These are phyloP conservation scores for Blastocladiella britannica DNA, from an alignment of 192 early-diverging fungal species.

Conservation along the genomic window DNA sequence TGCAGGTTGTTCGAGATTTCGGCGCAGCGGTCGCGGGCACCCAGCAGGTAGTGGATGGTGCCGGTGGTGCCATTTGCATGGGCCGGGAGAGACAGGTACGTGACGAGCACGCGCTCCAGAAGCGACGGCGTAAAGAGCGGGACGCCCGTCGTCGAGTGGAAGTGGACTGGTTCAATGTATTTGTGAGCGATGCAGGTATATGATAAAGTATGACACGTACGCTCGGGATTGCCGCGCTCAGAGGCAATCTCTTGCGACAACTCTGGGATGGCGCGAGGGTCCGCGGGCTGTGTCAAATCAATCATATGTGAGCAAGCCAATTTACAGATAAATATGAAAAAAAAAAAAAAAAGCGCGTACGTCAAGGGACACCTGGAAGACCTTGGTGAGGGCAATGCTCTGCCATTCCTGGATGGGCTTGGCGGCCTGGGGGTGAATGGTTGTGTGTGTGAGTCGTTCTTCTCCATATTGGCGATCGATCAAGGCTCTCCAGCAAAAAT, in stretches of 20 bases:
- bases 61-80: constrained; percentile 18
- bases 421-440: too few species aligned
- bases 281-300: neutral
- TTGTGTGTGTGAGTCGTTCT: too few species aligned
- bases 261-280: neutral
- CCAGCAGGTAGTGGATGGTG: constrained; percentile 40
- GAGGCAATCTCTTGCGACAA: constrained; percentile 7
- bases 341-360: constrained; percentile 15
- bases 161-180: constrained; percentile 14
- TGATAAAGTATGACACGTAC: constrained; percentile 6
- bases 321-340: constrained; percentile 1
- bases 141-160: constrained; percentile 9
- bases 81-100: constrained; percentile 39
- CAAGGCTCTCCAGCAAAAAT: too few species aligned
- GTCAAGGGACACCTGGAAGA: constrained; percentile 58
- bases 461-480: too few species aligned
- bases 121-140: constrained; percentile 26
- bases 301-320: neutral
- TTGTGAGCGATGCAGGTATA: constrained; percentile 18
- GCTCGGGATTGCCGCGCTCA: constrained; percentile 12
- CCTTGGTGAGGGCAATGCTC: constrained; percentile 51
- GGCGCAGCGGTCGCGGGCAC: constrained; percentile 32
- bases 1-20: constrained; percentile 30
- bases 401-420: constrained; percentile 51
- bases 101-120: constrained; percentile 47